phyloP scores from a whole-genome alignment of 1,284 basidiomycete genomes.

The Ganoderma sinense region DNA sequence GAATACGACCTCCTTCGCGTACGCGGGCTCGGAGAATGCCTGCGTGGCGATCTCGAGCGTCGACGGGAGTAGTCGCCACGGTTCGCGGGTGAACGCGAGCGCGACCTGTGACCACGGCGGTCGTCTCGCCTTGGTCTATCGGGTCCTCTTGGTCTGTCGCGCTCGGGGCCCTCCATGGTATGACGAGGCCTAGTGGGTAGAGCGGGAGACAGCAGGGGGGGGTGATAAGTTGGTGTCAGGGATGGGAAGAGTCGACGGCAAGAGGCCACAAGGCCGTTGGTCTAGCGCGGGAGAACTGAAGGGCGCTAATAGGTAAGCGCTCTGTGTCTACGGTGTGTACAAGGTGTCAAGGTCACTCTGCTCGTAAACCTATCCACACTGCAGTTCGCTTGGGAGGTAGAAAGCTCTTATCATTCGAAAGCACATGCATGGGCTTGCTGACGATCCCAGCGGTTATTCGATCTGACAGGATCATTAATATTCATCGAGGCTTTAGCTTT shows the following conservation, averaged over 20 bases:
- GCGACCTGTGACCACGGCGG: slow-evolving; percentile 10
- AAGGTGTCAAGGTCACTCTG: too few relatives aligned
- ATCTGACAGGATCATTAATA: too few relatives aligned
- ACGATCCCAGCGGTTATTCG: too few relatives aligned
- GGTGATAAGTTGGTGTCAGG: neutral
- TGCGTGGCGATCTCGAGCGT: slow-evolving; percentile 22
- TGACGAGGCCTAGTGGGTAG: neutral
- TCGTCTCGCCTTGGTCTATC: slow-evolving; percentile 21
- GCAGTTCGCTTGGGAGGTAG: too few relatives aligned
- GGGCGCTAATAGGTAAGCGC: neutral
- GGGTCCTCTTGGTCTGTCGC: slow-evolving; percentile 16
- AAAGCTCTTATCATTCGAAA: too few relatives aligned
- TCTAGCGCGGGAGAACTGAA: neutral
- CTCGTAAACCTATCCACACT: too few relatives aligned
- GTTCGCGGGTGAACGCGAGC: slow-evolving; percentile 18
- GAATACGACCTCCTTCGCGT: neutral
- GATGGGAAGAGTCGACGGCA: neutral
- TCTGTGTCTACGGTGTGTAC: neutral
- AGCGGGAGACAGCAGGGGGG: neutral
- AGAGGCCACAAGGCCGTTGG: neutral
- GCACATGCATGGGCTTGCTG: too few relatives aligned
- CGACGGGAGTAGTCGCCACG: slow-evolving; percentile 13
- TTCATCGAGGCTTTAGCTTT: too few relatives aligned
- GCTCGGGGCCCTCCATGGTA: slow-evolving; percentile 6
- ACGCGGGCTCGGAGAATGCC: slow-evolving; percentile 18